These are phyloP conservation scores for Citrullus mucosospermus DNA, from an alignment of 306 rosid genomes.

Conservation along the genomic window DNA sequence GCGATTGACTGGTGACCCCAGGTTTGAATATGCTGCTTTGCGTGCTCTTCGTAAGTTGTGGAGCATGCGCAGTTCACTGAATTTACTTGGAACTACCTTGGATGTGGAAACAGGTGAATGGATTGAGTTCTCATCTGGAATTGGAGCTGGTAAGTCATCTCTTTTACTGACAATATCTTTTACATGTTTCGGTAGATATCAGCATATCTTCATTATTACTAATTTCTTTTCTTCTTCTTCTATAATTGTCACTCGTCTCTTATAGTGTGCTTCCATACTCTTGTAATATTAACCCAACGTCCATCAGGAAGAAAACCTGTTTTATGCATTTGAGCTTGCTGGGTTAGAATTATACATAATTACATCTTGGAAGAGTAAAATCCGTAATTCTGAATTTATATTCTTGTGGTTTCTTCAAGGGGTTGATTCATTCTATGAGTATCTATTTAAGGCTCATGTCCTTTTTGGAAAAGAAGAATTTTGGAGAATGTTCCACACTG, in stretches of 20 bases:
- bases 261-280: background rate
- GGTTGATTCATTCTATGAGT: conserved; percentile 97
- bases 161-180: background rate
- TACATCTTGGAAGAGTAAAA: conserved; percentile 6
- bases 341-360: conserved; percentile 5
- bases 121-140: conserved; percentile 84
- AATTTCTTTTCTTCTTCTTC: background rate
- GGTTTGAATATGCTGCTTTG: conserved; percentile 72
- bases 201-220: background rate
- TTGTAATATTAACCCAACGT: background rate
- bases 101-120: conserved; percentile 83
- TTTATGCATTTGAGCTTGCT: conserved; percentile 5
- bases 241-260: background rate
- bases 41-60: conserved; percentile 81
- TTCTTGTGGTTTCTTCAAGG: conserved; percentile 41
- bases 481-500: conserved; percentile 50
- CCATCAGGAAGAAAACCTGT: conserved; percentile 4
- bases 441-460: conserved; percentile 82
- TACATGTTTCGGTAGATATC: background rate
- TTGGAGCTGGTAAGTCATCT: conserved; percentile 75
- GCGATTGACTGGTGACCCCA: conserved; percentile 75
- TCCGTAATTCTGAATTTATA: conserved; percentile 25
- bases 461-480: conserved; percentile 56
- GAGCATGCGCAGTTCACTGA: conserved; percentile 85
- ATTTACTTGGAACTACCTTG: conserved; percentile 85